Evolutionary conservation across 441 rosid species (phyloP).

Genomic region (Syzygium syzygioides): DNA sequence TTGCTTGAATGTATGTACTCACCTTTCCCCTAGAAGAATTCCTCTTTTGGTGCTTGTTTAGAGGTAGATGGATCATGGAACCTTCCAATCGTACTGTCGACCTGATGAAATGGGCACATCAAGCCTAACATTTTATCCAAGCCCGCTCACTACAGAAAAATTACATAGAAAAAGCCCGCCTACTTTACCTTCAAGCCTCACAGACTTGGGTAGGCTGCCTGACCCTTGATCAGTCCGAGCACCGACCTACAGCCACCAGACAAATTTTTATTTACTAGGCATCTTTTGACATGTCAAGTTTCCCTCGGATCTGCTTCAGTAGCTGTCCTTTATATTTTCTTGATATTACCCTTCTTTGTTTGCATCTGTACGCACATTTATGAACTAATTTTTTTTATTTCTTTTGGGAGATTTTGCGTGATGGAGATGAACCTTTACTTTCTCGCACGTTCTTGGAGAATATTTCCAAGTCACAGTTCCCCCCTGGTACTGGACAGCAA

Average conservation of each 20-base stretch:
- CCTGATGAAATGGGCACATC: not conserved
- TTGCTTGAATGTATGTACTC: not conserved
- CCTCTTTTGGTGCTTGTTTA: not conserved
- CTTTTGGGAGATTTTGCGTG: constrained; percentile 68
- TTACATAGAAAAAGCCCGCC: not conserved
- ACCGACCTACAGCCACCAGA: not conserved
- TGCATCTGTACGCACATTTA: not conserved
- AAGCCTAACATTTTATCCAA: not conserved
- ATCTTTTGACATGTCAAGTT: not conserved
- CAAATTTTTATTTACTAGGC: not conserved
- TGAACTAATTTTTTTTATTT: not conserved
- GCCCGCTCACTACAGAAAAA: not conserved
- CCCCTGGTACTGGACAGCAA: constrained; percentile 71
- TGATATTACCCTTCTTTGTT: not conserved
- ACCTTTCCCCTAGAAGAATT: not conserved
- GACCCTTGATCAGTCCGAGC: not conserved
- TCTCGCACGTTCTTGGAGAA: constrained; percentile 76
- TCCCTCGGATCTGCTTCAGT: not conserved
- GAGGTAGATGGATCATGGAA: not conserved
- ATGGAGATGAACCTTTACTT: constrained; percentile 74
- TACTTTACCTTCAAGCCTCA: not conserved
- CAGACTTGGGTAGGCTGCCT: not conserved
- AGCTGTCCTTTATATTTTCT: not conserved
- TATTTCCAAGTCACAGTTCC: constrained; percentile 72
- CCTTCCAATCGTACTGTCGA: not conserved